phyloP scores from a whole-genome alignment of 306 rosid species.

The Lathyrus oleraceus region DNA sequence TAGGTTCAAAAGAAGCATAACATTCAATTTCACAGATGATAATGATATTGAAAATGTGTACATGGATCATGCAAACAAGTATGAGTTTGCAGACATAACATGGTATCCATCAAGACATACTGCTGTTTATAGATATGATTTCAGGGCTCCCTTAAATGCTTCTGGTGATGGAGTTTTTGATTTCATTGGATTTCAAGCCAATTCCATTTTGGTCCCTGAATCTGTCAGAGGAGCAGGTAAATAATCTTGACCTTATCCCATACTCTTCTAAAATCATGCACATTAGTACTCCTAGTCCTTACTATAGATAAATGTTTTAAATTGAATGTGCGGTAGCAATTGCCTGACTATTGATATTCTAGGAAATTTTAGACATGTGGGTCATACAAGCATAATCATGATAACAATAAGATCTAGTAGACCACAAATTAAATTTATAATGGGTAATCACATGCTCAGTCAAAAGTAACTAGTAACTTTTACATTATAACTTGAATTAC shows the following conservation, averaged over 20 bases:
- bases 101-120: conserved; percentile 74
- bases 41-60: conserved; percentile 43
- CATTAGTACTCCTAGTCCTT: too few species aligned
- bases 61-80: conserved; percentile 54
- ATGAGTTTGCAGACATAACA: conserved; percentile 71
- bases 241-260: neutral
- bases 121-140: conserved; percentile 66
- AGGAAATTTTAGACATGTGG: too few species aligned
- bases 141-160: conserved; percentile 52
- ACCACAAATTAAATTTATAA: too few species aligned
- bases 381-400: too few species aligned
- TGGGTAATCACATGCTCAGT: too few species aligned
- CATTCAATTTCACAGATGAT: conserved; percentile 55
- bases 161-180: conserved; percentile 58
- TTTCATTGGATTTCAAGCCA: conserved; percentile 73
- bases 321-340: too few species aligned
- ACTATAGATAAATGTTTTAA: too few species aligned
- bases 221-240: conserved; percentile 61
- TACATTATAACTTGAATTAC: too few species aligned
- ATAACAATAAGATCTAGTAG: too few species aligned
- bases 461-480: too few species aligned
- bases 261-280: neutral
- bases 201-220: conserved; percentile 45
- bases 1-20: conserved; percentile 71
- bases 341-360: too few species aligned